Base-by-base conservation (phyloP, 2,329 filamentous ascomycete genomes). In the Talaromyces funiculosus region DNA sequence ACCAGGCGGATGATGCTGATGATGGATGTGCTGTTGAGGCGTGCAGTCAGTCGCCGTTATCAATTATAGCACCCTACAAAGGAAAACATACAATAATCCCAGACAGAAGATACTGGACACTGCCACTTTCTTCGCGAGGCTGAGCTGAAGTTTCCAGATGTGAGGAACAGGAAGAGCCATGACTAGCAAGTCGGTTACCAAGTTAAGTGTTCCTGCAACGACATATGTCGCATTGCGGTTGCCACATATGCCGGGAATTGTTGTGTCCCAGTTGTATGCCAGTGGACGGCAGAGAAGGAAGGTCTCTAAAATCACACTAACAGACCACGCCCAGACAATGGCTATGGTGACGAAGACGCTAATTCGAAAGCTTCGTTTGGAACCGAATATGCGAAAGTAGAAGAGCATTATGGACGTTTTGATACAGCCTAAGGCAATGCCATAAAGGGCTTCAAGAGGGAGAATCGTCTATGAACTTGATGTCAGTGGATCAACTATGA, bases 371-470 rank as follows among this genome's bases (percentile, higher is more conserved):
- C 42, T 58, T 22, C 18, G 7, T 22, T 29, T 51, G 18, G 42
- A 31, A n/a, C 47, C 31, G 43, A 58, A 58, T 1, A 58, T 33
- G 31, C 56, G 33, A 8, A 58, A 35, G 31, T 58, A 58, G 43
- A 58, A 51, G 22, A 58, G 47, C 56, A 58, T 58, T 20, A 49
- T 49, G 20, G 56, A 58, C 4, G 35, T 49, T 38, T 58, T 58
- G 12, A 45, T 18, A 2, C 42, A 9, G 22, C 42, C 42, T 26
- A 45, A 14, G 22, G 26, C 42, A 3, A 45, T 18, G 16, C 42
- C 42, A 45, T n/a, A 45, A 18, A 45, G 42, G 22, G 42, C 42
- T 26, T 45, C 42, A 16, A 45, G 42, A 14, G 42, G 42, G 22
- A 45, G 42, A 9, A 45, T 26, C 0, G 42, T 45, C 42, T 45